phyloP scores from a whole-genome alignment of 2,329 filamentous ascomycete species.

The Phyllosticta citribraziliensis region DNA sequence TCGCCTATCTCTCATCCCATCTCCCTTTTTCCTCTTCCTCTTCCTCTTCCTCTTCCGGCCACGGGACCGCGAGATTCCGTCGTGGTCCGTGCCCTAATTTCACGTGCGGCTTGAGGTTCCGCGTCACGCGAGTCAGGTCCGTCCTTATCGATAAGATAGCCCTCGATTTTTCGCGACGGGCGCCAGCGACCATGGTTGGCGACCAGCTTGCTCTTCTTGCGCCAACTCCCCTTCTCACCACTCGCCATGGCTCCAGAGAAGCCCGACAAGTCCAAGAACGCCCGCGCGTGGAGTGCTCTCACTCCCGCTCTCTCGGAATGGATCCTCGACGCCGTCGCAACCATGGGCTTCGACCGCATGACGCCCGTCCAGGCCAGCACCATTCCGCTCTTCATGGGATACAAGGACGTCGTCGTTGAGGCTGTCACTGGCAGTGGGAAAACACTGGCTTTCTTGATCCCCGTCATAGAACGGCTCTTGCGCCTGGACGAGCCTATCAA shows the following conservation, averaged over 20 bases:
- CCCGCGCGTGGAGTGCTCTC: constrained; percentile 53
- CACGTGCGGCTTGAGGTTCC: neutral
- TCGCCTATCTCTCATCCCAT: neutral
- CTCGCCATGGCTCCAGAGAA: constrained; percentile 25
- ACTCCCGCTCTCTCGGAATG: constrained; percentile 67
- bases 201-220: neutral
- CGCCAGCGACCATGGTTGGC: neutral
- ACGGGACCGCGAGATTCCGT: neutral
- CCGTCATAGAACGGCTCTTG: constrained; percentile 71
- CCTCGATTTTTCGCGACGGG: constrained; percentile 3
- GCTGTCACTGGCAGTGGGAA: constrained; percentile 89
- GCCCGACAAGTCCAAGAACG: constrained; percentile 21
- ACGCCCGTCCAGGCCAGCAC: constrained; percentile 93
- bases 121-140: neutral
- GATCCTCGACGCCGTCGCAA: constrained; percentile 72
- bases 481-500: constrained; percentile 73
- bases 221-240: neutral
- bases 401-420: constrained; percentile 90
- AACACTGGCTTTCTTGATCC: constrained; percentile 76
- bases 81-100: neutral
- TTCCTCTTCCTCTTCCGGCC: neutral
- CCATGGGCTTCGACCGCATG: constrained; percentile 79
- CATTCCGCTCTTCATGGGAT: constrained; percentile 76
- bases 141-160: constrained; percentile 2
- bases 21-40: neutral